Base-by-base conservation (phyloP, 805 yeast species). In the Yamadazyma sp. region DNA sequence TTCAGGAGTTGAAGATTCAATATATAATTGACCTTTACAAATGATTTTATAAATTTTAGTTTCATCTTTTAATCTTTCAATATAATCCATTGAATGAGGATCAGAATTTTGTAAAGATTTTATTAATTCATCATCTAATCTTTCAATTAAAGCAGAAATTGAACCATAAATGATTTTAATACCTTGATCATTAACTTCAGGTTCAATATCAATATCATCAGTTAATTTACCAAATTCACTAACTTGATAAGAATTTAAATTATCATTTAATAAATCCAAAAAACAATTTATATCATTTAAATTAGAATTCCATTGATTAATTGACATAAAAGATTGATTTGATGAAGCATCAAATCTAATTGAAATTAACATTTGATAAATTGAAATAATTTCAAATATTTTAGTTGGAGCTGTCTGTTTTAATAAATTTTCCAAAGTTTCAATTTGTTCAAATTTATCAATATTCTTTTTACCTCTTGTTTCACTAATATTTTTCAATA, bases 381-480 rank as follows among this genome's bases (percentile, higher is more conserved):
- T 75, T 26, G 82, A 69, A 49, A 93, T 86, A 45, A 70, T 69
- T 67, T 93, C 95, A 61, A 85, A 93, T 19, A 86, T 75, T 22
- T 50, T 53, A 27, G 53, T 55, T 24, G 48, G 48, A n/a, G 14
- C 5, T 7, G 15, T 23, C 8, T 8, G 15, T 7, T 12, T 11
- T 37, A 81, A 70, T 43, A 86, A 68, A 30, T 69, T 70, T 64
- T 85, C 95, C 54, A 93, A 70, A 29, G 73, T 69, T 37, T 67
- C 65, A 45, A 88, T 77, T 62, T 91, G 95, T 60, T 86, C 95
- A 44, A 57, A 60, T 45, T 81, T 78, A 60, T 91, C 96, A 44
- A 87, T 83, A 59, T 86, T 88, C 72, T 86, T 91, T 73, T 89
- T 89, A 70, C 98, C 98, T 67, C 98, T 82, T 32, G 88, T 73